A percentile compares a stretch with the other conserved stretches of the same genome.
phyloP scores from a whole-genome alignment of 208 protist genomes.

The Novymonas esmeraldas region DNA sequence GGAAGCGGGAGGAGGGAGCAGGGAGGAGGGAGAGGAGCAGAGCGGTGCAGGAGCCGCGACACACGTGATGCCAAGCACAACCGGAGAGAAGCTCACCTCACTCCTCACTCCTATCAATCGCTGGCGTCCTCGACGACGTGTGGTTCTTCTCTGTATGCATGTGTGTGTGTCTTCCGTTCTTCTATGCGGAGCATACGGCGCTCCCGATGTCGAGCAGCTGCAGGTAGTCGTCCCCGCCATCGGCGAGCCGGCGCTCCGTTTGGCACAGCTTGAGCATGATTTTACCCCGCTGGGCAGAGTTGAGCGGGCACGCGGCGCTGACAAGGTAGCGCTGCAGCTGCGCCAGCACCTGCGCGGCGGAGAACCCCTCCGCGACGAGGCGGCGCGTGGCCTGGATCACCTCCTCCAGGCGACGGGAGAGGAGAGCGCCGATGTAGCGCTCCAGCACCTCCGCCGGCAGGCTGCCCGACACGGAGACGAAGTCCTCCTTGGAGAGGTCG shows the following conservation, averaged over 20 bases:
- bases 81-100: no score
- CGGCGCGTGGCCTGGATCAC: constrained; percentile 59
- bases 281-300: constrained; percentile 58
- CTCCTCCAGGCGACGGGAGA: constrained; percentile 53
- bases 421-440: constrained; percentile 57
- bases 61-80: no score
- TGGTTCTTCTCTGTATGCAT: no score
- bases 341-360: constrained; percentile 68
- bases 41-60: no score
- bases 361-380: constrained; percentile 74
- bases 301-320: constrained; percentile 52
- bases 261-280: constrained; percentile 81
- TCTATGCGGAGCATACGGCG: constrained; percentile 37
- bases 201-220: constrained; percentile 87
- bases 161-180: no score
- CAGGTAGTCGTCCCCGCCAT: constrained; percentile 85
- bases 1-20: no score
- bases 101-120: no score
- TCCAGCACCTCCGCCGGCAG: constrained; percentile 72
- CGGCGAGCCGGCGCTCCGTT: constrained; percentile 74
- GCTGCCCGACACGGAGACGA: constrained; percentile 84
- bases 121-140: no score
- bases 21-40: no score
- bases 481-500: constrained; percentile 79
- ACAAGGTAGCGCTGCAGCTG: constrained; percentile 85